Conservation (phyloP, 148 eudicot species). For the Rheum nobile region DNA sequence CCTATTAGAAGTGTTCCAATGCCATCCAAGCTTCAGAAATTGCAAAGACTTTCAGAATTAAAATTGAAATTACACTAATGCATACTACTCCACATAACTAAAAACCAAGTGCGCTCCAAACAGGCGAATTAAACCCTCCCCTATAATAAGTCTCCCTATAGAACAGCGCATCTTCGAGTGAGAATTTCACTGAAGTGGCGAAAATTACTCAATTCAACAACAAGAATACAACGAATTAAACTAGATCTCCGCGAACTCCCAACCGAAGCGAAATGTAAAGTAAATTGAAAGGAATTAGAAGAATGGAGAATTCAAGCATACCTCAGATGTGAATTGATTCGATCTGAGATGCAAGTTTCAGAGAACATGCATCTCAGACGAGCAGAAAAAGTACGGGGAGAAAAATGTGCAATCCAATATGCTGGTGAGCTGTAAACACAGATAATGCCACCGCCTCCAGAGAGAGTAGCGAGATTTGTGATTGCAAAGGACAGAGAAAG, state of each 20-base stretch:
- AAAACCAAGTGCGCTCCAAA: neutral
- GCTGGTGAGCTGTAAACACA: conserved; percentile 2
- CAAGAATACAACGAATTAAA: neutral
- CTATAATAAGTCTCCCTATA: neutral
- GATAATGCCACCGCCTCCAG: neutral
- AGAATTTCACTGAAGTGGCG: neutral
- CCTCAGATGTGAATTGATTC: neutral
- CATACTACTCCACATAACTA: neutral
- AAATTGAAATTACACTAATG: neutral
- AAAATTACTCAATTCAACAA: neutral
- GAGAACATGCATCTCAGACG: conserved; percentile 13
- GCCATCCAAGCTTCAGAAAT: neutral
- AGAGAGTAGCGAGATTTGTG: neutral
- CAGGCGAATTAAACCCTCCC: neutral
- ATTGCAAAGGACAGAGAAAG: conserved; percentile 9
- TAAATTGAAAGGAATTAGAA: neutral
- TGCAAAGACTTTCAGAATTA: neutral
- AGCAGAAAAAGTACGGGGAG: neutral
- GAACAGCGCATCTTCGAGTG: neutral
- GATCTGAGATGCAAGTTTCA: conserved; percentile 14
- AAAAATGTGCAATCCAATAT: neutral
- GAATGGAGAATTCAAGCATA: neutral
- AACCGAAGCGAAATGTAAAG: neutral
- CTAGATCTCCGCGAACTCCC: conserved; percentile 2
- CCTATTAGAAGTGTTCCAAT: neutral